Conservation (phyloP, 2,329 filamentous ascomycete species). For the Teratosphaeria destructans region DNA sequence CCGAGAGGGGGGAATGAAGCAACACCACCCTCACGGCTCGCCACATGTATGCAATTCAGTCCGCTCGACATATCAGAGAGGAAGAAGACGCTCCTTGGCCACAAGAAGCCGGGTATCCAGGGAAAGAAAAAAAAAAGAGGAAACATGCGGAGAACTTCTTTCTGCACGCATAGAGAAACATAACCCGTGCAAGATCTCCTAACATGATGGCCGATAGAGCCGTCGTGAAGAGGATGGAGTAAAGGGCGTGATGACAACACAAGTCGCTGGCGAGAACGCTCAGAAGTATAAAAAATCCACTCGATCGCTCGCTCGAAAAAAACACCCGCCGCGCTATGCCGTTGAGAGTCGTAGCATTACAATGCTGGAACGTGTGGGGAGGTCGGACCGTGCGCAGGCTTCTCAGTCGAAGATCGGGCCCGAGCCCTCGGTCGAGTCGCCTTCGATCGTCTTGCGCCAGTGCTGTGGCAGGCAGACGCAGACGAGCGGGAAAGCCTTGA, state of each 20-base stretch:
- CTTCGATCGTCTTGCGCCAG: slow-evolving; percentile 94
- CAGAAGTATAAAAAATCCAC: not conserved
- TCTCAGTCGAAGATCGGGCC: slow-evolving; percentile 6
- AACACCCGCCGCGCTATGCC: slow-evolving; percentile 8
- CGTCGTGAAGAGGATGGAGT: not conserved
- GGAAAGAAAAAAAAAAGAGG: not conserved
- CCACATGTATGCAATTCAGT: not conserved
- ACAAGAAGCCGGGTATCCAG: not conserved
- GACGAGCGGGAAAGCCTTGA: slow-evolving; percentile 95
- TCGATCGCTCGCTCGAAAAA: not conserved
- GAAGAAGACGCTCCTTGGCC: not conserved
- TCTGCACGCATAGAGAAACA: not conserved
- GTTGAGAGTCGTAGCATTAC: slow-evolving; percentile 4
- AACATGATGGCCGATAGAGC: not conserved
- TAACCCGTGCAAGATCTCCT: not conserved
- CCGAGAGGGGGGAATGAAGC: not conserved
- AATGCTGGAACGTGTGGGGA: not conserved
- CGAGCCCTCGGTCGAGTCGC: slow-evolving; percentile 45
- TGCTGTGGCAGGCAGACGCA: slow-evolving; percentile 93
- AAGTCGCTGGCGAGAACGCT: slow-evolving; percentile 1
- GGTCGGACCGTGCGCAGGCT: not conserved
- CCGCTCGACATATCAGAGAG: not conserved
- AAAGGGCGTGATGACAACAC: not conserved
- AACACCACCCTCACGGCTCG: not conserved
- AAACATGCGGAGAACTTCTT: not conserved